Evolutionary conservation across 495 filamentous ascomycete species (phyloP), one percentile per base, ranked within the genome.

Genomic region (Hapsidospora chrysogenum): DNA sequence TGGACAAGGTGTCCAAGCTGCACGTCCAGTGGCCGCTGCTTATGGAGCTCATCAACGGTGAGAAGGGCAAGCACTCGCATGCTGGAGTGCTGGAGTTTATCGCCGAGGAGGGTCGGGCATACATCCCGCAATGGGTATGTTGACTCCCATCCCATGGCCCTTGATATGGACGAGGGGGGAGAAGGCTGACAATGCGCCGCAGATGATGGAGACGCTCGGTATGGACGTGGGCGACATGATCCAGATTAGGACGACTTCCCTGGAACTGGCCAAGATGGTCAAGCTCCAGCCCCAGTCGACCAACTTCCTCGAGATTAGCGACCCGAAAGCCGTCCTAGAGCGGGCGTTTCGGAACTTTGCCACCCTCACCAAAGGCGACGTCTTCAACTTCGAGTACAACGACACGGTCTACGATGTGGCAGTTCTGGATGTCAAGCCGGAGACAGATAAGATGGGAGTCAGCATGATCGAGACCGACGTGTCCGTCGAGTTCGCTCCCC

Each of bases 21-120:
- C 89, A 96, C 55, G 92, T 97, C 41, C 85, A 89, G 42, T 97
- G 94, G 60, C 89, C 89, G 0, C 92, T 97, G 70, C 69, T 96
- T 39, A 87, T 97, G 52, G 85, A 96, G 69, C 66, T 97, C 20
- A 74, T 77, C 38, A 96, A 96, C 53, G 85, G 86, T 3, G 69
- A 75, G 14, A 77, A 74, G 49, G 74, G 75, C 11, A 76, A 63
- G 43, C 72, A 74, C 51, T 83, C 85, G 16, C 92, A 97, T 58
- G 85, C 81, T 5, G 89, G 89, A 59, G 92, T 96, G 31, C 56
- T 97, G 41, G 89, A 97, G 51, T 97, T 97, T 50, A 85, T 94
- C 37, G 89, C 89, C 8, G 89, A 96, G 52, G 89, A 97, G 54
- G 89, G 89, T 19, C 80, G 89, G 50, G 84, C 92, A 5, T 97